phyloP scores from a whole-genome alignment of 768 basidiomycete genomes.

The Termitomyces sp. region DNA sequence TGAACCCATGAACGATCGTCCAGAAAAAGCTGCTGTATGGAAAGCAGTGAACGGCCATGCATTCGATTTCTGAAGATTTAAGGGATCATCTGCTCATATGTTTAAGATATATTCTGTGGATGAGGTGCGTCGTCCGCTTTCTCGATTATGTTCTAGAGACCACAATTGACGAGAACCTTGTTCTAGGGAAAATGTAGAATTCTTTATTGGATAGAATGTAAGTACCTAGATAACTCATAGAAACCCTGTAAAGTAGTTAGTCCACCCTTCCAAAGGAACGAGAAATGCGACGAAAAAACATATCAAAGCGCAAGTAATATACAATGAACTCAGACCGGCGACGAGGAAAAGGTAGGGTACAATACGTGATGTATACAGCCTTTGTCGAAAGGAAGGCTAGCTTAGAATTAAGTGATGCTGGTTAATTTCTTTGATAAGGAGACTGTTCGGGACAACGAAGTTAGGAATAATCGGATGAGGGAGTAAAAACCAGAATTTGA shows the following conservation, averaged over 20 bases:
- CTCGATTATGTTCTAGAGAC: background rate
- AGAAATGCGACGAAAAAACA: background rate
- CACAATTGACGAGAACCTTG: background rate
- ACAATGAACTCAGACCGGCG: background rate
- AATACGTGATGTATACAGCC: slow-evolving; percentile 7
- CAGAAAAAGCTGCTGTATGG: slow-evolving; percentile 4
- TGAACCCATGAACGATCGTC: slow-evolving; percentile 4
- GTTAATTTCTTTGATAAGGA: background rate
- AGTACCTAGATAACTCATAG: background rate
- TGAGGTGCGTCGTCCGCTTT: background rate
- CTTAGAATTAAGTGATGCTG: slow-evolving; percentile 1
- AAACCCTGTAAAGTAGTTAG: slow-evolving; percentile 1
- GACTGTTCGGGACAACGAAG: background rate
- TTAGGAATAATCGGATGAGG: background rate
- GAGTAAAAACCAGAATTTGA: too few relatives aligned
- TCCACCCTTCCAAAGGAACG: background rate
- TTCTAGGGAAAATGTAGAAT: background rate
- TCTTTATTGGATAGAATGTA: background rate
- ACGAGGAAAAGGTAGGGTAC: background rate
- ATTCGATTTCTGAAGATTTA: slow-evolving; percentile 11
- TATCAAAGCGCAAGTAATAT: background rate
- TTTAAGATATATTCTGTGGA: background rate
- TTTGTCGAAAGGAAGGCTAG: background rate
- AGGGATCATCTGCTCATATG: background rate
- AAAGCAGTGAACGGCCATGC: slow-evolving; percentile 8